Evolutionary conservation across 352 stramenopile genomes (phyloP).

Genomic region (Globisporangium takayamanum): DNA sequence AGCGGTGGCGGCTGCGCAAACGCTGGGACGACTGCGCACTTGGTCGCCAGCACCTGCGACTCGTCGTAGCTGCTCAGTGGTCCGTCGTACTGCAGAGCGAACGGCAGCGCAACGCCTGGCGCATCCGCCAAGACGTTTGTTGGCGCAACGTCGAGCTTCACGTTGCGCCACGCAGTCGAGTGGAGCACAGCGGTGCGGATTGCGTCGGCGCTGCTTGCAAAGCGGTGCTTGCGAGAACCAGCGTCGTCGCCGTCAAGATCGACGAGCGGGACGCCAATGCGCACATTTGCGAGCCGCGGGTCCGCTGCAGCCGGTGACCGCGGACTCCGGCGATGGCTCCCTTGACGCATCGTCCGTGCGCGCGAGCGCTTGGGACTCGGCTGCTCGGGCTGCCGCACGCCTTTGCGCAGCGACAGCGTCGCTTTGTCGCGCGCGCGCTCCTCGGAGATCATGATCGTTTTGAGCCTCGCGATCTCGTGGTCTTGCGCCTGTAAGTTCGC

Average conservation of each 20-base stretch:
- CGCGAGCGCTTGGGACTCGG: conserved; percentile 38
- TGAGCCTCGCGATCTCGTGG: conserved; percentile 39
- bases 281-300: conserved; percentile 13
- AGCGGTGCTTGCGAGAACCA: conserved; percentile 13
- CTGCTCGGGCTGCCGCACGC: conserved; percentile 22
- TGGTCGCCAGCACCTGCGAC: conserved; percentile 16
- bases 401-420: conserved; percentile 32
- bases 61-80: conserved; percentile 31
- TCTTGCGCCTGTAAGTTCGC: conserved; percentile 50
- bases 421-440: conserved; percentile 11
- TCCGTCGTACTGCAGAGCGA: conserved; percentile 25
- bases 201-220: conserved; percentile 28
- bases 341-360: conserved; percentile 38
- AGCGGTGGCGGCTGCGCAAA: conserved; percentile 18
- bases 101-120: conserved; percentile 22
- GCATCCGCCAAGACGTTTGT: conserved; percentile 35
- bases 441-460: conserved; percentile 26
- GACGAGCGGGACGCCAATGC: conserved; percentile 18
- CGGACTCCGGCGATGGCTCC: conserved; percentile 37
- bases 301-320: conserved; percentile 36
- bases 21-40: conserved; percentile 19
- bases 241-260: conserved; percentile 19
- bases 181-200: conserved; percentile 41
- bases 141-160: conserved; percentile 26
- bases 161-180: conserved; percentile 57